Percentiles rank a stretch among this genome's conserved stretches.
These are phyloP conservation scores for Meyerozyma carpophila DNA, from an alignment of 1,139 yeast genomes.

Conservation along the genomic window DNA sequence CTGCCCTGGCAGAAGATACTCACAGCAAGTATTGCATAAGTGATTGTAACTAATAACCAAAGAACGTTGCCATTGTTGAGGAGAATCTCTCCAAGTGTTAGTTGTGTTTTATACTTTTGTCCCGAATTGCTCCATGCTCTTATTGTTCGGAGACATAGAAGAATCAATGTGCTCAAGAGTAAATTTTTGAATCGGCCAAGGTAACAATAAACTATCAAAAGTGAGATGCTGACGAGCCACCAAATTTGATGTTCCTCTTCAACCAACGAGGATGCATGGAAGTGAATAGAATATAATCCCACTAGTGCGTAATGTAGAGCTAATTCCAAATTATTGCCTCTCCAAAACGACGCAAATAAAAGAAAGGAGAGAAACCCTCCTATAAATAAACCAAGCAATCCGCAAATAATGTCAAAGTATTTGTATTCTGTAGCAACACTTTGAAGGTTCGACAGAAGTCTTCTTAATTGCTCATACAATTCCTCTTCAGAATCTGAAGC, in stretches of 20 bases:
- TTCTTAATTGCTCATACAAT: conserved; percentile 35
- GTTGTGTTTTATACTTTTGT: conserved; percentile 57
- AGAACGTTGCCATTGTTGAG: conserved; percentile 26
- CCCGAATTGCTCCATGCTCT: conserved; percentile 91
- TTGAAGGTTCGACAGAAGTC: conserved; percentile 53
- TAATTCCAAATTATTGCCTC: conserved; percentile 8
- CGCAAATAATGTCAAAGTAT: conserved; percentile 43
- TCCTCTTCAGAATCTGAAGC: conserved; percentile 11
- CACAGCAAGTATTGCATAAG: conserved; percentile 27
- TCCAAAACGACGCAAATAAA: conserved; percentile 11
- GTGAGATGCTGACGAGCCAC: conserved; percentile 67
- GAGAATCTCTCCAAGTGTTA: conserved; percentile 45
- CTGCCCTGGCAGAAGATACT: conserved; percentile 26
- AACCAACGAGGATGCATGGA: conserved; percentile 87
- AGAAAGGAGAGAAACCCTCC: conserved; percentile 21
- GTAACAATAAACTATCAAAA: conserved; percentile 3
- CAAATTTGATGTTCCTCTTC: conserved; percentile 97
- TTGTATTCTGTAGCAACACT: conserved; percentile 73
- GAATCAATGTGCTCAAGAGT: conserved; percentile 12
- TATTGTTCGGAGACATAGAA: conserved; percentile 49
- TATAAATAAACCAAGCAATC: conserved; percentile 26
- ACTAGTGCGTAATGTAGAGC: conserved; percentile 23
- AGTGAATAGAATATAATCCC: conserved; percentile 49
- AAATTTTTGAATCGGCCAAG: background rate
- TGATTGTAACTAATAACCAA: conserved; percentile 45